A percentile compares a stretch with the other conserved stretches of the same genome.
Conservation (phyloP, 352 stramenopile genomes). For the Phytophthora tubulina region DNA sequence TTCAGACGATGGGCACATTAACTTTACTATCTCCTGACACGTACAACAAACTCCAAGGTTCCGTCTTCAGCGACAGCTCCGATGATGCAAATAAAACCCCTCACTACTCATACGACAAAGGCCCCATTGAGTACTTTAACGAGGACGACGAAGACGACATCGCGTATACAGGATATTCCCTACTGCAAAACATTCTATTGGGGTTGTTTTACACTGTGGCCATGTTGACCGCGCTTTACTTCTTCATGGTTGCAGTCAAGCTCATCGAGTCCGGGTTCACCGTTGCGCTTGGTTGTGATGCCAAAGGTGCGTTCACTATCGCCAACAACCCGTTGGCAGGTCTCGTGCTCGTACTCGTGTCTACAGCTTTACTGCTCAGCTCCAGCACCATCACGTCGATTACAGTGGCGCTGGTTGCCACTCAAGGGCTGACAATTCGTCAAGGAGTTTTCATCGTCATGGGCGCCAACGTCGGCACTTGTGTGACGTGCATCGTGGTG, state of each 20-base stretch:
- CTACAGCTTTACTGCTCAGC: slow-evolving; percentile 72
- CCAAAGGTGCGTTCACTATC: slow-evolving; percentile 69
- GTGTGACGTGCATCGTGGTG: slow-evolving; percentile 91
- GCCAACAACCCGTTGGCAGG: slow-evolving; percentile 76
- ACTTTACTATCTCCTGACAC: slow-evolving; percentile 34
- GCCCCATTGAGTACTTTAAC: slow-evolving; percentile 5
- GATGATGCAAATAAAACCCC: slow-evolving; percentile 28
- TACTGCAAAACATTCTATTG: slow-evolving; percentile 32
- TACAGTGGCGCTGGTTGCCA: slow-evolving; percentile 67
- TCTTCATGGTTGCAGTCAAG: slow-evolving; percentile 82
- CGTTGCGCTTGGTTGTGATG: slow-evolving; percentile 64
- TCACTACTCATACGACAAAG: slow-evolving; percentile 24
- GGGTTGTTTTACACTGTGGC: slow-evolving; percentile 36
- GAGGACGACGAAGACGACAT: slow-evolving; percentile 21
- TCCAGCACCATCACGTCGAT: slow-evolving; percentile 81
- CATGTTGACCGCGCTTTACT: slow-evolving; percentile 70
- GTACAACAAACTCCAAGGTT: slow-evolving; percentile 32
- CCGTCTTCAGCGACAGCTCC: slow-evolving; percentile 50
- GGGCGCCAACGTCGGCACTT: slow-evolving; percentile 90
- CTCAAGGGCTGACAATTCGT: slow-evolving; percentile 70
- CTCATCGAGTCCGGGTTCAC: slow-evolving; percentile 77
- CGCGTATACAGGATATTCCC: slow-evolving; percentile 7
- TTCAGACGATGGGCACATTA: slow-evolving; percentile 12
- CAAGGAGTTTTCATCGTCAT: slow-evolving; percentile 92
- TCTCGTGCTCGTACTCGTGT: slow-evolving; percentile 74